Conservation (phyloP, 176 grass and related monocot genomes). For the Zizania latifolia region DNA sequence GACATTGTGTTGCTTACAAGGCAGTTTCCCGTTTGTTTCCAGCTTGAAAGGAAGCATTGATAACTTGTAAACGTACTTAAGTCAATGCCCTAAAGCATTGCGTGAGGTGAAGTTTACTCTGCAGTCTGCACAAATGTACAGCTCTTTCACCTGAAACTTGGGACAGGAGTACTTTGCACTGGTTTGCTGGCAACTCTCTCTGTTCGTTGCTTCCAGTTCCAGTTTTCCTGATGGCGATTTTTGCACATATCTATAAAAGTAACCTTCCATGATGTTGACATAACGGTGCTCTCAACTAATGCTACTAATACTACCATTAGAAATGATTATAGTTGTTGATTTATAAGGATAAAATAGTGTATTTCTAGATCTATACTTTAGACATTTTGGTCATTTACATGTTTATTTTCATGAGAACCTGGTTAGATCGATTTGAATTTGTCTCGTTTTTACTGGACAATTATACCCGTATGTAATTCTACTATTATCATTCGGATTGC, state of each 20-base stretch:
- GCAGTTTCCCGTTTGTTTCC: not conserved
- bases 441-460: no score
- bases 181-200: not conserved
- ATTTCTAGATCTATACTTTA: no score
- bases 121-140: not conserved
- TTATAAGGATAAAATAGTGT: no score
- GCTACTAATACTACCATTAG: no score
- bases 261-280: not conserved
- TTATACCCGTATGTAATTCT: no score
- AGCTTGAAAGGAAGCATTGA: not conserved
- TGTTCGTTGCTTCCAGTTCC: not conserved
- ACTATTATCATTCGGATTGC: no score
- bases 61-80: not conserved
- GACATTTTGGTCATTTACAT: no score
- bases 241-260: not conserved
- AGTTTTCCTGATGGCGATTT: not conserved
- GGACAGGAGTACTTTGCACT: slow-evolving; percentile 11
- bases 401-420: no score
- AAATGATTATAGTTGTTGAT: no score
- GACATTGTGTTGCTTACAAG: slow-evolving; percentile 17
- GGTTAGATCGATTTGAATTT: no score
- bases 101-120: slow-evolving; percentile 7
- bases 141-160: not conserved
- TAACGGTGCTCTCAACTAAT: no score
- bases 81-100: not conserved